These are phyloP conservation scores for Dendrobium nobile DNA, from an alignment of 106 monocot genomes.

Conservation along the genomic window DNA sequence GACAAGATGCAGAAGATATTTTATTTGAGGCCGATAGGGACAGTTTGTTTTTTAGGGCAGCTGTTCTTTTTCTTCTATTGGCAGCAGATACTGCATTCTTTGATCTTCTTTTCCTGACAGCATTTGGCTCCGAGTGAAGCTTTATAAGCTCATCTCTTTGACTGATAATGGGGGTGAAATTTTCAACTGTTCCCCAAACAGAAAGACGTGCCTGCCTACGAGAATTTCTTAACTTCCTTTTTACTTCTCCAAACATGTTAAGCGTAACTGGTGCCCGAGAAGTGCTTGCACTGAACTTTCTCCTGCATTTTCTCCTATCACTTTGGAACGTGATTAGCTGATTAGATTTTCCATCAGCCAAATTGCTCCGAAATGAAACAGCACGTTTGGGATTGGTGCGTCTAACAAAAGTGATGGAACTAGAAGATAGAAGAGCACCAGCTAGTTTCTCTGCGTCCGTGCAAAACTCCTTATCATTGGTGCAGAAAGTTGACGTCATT, in stretches of 20 bases:
- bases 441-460: slow-evolving; percentile 8
- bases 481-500: slow-evolving; percentile 7
- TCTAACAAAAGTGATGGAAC: slow-evolving; percentile 22
- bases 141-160: slow-evolving; percentile 11
- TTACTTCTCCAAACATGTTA: slow-evolving; percentile 20
- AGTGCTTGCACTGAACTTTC: neutral
- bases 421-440: slow-evolving; percentile 12
- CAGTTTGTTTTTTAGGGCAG: slow-evolving; percentile 6
- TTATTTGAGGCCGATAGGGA: slow-evolving; percentile 15
- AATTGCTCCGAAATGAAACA: slow-evolving; percentile 30
- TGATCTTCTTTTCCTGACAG: slow-evolving; percentile 12
- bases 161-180: slow-evolving; percentile 28
- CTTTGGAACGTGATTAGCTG: slow-evolving; percentile 12
- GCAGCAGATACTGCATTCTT: slow-evolving; percentile 14
- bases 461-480: slow-evolving; percentile 3
- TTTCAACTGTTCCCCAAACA: slow-evolving; percentile 50
- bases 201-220: slow-evolving; percentile 27
- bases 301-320: slow-evolving; percentile 20
- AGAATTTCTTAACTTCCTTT: slow-evolving; percentile 48
- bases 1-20: slow-evolving; percentile 6
- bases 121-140: slow-evolving; percentile 7
- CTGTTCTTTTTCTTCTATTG: slow-evolving; percentile 10
- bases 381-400: slow-evolving; percentile 62
- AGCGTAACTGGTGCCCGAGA: slow-evolving; percentile 7
- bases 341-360: slow-evolving; percentile 16